Evolutionary conservation across 2,329 filamentous ascomycete genomes (phyloP), one percentile per base, ranked within the genome.

Genomic region (Cladophialophora yegresii): DNA sequence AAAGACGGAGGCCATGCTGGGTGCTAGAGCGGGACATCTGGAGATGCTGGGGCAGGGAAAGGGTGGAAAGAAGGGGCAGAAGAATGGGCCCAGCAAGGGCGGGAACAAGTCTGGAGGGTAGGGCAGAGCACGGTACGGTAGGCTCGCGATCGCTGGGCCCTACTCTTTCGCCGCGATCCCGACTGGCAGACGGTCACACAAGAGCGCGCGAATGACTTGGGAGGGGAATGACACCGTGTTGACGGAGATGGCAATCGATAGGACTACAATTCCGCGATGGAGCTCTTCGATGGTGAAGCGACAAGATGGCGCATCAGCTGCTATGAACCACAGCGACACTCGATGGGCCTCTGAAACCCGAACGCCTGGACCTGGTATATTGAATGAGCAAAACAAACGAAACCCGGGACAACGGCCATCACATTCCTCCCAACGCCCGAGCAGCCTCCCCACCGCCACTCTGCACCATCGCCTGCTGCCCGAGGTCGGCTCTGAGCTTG

Each of bases 11-110:
- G 83, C 84, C 66, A 83, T 82, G 67, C 80, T 91, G 9, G 88
- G 87, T 12, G 80, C 85, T 66, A 85, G 85, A 72, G 88, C 87
- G 4, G 89, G 88, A 13, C 88, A 91, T 81, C 72, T 91, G 72
- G 88, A 91, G 75, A 73, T 91, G 72, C 75, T 91, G 72, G 81
- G 81, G 63, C 87, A 87, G 2, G 87, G 87, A 12, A 89, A 89
- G 82, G 88, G 84, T 76, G 81, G 85, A 65, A 74, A 75, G 33
- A 59, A 36, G 26, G 54, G 62, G 10, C 65, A 65, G 60, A 64
- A 62, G 30, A 59, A 51, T 7, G 47, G 36, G n/a, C 23, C 5
- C 0, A 36, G 30, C 26, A 58, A 51, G 30, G 60, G 57, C 5
- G 64, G 50, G 43, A 70, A 65, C 57, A 69, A 69, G 53, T 16